A percentile compares a stretch with the other conserved stretches of the same genome.
phyloP scores from a whole-genome alignment of 441 rosid genomes.

The Euphorbia schlechtendalii region DNA sequence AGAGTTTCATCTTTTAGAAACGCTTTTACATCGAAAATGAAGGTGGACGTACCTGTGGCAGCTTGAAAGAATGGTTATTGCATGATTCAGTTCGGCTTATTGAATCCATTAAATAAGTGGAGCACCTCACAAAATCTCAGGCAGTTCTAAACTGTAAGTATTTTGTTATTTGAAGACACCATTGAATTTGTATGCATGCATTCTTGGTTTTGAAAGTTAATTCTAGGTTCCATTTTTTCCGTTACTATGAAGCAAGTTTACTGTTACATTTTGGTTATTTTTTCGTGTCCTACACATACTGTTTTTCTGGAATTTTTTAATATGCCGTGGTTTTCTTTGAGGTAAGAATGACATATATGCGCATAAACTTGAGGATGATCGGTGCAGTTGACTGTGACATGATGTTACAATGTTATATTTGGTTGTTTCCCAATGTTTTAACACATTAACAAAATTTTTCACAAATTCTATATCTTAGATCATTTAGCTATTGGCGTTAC shows the following conservation, averaged over 20 bases:
- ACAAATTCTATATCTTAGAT: background rate
- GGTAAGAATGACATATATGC: background rate
- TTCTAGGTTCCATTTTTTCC: background rate
- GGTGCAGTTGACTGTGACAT: background rate
- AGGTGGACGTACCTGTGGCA: conserved; percentile 42
- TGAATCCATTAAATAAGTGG: background rate
- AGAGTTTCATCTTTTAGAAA: conserved; percentile 29
- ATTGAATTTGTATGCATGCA: conserved; percentile 8
- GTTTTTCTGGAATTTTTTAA: background rate
- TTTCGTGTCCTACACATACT: background rate
- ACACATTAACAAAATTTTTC: background rate
- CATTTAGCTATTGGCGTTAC: background rate
- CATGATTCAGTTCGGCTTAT: conserved; percentile 1
- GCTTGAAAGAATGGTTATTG: conserved; percentile 30
- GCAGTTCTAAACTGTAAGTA: conserved; percentile 21
- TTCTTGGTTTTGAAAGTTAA: conserved; percentile 10
- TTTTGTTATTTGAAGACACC: background rate
- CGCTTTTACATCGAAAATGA: conserved; percentile 25
- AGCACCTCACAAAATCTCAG: conserved; percentile 4
- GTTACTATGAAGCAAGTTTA: background rate
- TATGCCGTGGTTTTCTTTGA: background rate
- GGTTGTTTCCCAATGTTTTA: background rate
- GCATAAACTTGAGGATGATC: background rate
- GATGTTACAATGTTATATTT: background rate
- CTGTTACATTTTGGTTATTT: background rate